phyloP scores from a whole-genome alignment of 768 basidiomycete species.

The Hebeloma cylindrosporum region DNA sequence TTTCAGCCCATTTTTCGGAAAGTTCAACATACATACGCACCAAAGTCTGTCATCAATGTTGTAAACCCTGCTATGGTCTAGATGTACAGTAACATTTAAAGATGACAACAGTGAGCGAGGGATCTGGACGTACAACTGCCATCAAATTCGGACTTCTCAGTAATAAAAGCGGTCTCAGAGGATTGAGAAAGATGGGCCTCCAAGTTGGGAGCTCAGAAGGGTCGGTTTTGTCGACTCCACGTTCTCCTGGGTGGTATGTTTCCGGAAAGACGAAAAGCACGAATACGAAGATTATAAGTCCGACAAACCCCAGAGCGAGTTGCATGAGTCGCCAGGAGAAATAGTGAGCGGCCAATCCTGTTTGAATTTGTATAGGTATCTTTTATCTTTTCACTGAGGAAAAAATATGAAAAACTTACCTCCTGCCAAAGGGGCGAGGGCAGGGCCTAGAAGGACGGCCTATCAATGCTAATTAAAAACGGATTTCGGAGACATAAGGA shows the following conservation, averaged over 20 bases:
- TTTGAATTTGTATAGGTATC: not conserved
- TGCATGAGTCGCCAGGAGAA: conserved; percentile 70
- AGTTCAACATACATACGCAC: conserved; percentile 26
- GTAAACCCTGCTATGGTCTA: conserved; percentile 33
- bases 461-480: conserved; percentile 18
- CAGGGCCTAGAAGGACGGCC: conserved; percentile 58
- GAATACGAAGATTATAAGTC: conserved; percentile 38
- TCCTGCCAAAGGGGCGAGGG: conserved; percentile 58
- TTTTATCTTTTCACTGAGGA: not conserved
- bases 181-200: conserved; percentile 55
- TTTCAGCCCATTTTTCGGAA: not conserved
- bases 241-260: conserved; percentile 59
- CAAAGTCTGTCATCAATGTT: conserved; percentile 39
- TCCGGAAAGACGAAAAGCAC: conserved; percentile 56
- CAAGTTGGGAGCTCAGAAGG: conserved; percentile 22
- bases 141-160: conserved; percentile 62
- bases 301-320: conserved; percentile 38
- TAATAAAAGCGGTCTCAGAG: conserved; percentile 48
- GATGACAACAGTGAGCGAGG: not conserved
- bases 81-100: not conserved
- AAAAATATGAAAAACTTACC: conserved; percentile 30
- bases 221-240: conserved; percentile 50
- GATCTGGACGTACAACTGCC: conserved; percentile 43
- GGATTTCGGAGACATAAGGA: not conserved
- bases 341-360: conserved; percentile 56